Base-by-base conservation (phyloP, 2,329 filamentous ascomycete genomes). In the Aplosporella prunicola region DNA sequence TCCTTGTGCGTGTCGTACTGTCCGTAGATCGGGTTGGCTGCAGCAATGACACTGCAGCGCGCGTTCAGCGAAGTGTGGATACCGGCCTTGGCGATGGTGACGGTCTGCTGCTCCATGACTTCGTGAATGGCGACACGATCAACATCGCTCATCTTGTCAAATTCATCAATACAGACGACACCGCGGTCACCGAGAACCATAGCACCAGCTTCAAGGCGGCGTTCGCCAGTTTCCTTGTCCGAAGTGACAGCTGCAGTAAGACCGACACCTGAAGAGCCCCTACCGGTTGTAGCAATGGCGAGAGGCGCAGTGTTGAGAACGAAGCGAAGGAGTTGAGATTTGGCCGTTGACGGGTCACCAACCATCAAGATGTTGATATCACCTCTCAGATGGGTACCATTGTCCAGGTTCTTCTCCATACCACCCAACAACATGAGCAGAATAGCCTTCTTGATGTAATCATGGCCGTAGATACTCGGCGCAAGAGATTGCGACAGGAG, bases 351-450 rank as follows among this genome's bases (percentile, higher is more conserved):
- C 3, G 91, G 91, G 60, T 98, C 91, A 64, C 91, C 91, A 28
- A 98, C 89, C 91, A 98, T 96, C 34, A 98, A 72, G 48, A 98
- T 94, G 59, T 98, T 98, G 65, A 98, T 96, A 55, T 98, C 91
- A 67, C 91, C 91, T 72, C 91, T 82, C 57, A 98, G 66, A 74
- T 98, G 91, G 1, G 91, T 96, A 41, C 91, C 91, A 51, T 98
- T 98, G 45, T 96, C 91, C 40, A 98, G 64, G 53, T 98, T 98
- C 71, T 98, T 98, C 68, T 98, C 91, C 73, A 93, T 87, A 41
- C 91, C 91, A 53, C 91, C 84, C 10, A 98, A 69, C 18, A 98
- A 72, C 84, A 96, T 93, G 32, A 98, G 76, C 20, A 98, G 65
- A 47, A 98, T 93, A 1, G 91, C 91, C 62, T 93, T 95, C 63